Evolutionary conservation across 306 rosid genomes (phyloP), one percentile per base, ranked within the genome.

Genomic region (Lathyrus oleraceus): DNA sequence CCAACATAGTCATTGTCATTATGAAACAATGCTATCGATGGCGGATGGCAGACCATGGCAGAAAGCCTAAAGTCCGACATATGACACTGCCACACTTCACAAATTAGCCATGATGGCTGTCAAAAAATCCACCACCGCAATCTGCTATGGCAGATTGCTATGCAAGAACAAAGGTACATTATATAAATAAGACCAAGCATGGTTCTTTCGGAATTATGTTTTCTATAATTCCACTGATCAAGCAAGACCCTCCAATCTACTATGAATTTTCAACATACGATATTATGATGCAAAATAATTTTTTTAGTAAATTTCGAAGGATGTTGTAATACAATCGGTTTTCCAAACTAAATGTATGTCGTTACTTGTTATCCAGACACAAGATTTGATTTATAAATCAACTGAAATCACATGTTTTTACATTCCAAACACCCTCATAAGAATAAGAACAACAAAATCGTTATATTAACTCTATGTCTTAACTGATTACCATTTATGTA

Each of bases 291-390:
- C 57, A 64, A n/a, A n/a, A n/a, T n/a, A 64, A 57, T 44, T 57
- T 66, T 63, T 19, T 5, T 56, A 47, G 53, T 36, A 73, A 57
- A 58, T 23, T 35, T 61, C 28, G 77, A 61, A 20, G 63, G 53
- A 72, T 61, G 17, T 3, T 61, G 60, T 47, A 51, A 45, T 61
- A 40, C 42, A 49, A 60, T 40, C n/a, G 12, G 66, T 36, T 59
- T 61, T 8, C 52, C 8, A 72, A 48, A 17, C 56, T 16, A 49
- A 17, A 8, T 17, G 12, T 48, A 20, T 7, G 23, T 49, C 16
- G 56, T 49, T 6, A 49, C 9, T 49, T 49, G 56, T 17, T 6
- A 49, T 8, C 23, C 23, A 49, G 4, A 17, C 56, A 17, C 25
- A 8, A 49, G 12, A 17, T 52, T 52, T n/a, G 20, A 15, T 6